Conservation (phyloP, 1,284 basidiomycete genomes). For the Abortiporus biennis region DNA sequence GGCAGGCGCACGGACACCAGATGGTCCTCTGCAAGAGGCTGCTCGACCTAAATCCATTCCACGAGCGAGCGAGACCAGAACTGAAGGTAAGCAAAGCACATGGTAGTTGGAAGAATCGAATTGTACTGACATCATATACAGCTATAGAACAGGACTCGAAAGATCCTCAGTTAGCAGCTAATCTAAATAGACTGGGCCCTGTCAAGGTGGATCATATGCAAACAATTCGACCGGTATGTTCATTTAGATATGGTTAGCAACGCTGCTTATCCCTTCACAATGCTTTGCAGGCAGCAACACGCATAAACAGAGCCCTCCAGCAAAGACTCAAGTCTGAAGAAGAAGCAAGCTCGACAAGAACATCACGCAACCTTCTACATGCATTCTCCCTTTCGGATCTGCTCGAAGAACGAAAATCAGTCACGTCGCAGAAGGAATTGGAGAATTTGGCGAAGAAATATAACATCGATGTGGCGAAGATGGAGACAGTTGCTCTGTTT, state of each 20-base stretch:
- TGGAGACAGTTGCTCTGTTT: constrained; percentile 53
- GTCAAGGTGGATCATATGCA: constrained; percentile 67
- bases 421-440: constrained; percentile 27
- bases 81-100: constrained; percentile 34
- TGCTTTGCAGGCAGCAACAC: constrained; percentile 25
- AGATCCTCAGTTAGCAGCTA: constrained; percentile 74
- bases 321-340: constrained; percentile 50
- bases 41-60: constrained; percentile 14
- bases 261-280: neutral
- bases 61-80: constrained; percentile 47
- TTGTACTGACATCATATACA: constrained; percentile 21
- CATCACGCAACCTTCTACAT: constrained; percentile 46
- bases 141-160: constrained; percentile 62
- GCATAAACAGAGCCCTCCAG: constrained; percentile 41
- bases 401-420: constrained; percentile 59
- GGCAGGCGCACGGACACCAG: constrained; percentile 44
- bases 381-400: constrained; percentile 53
- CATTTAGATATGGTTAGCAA: constrained; percentile 3
- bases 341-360: constrained; percentile 36
- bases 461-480: constrained; percentile 47
- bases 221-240: constrained; percentile 49
- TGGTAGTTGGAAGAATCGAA: neutral
- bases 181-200: constrained; percentile 64
- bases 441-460: constrained; percentile 48
- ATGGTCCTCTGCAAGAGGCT: constrained; percentile 7